A percentile compares a stretch with the other conserved stretches of the same genome.
phyloP scores from a whole-genome alignment of 2,329 filamentous ascomycete species.

The Geosmithia putterillii region DNA sequence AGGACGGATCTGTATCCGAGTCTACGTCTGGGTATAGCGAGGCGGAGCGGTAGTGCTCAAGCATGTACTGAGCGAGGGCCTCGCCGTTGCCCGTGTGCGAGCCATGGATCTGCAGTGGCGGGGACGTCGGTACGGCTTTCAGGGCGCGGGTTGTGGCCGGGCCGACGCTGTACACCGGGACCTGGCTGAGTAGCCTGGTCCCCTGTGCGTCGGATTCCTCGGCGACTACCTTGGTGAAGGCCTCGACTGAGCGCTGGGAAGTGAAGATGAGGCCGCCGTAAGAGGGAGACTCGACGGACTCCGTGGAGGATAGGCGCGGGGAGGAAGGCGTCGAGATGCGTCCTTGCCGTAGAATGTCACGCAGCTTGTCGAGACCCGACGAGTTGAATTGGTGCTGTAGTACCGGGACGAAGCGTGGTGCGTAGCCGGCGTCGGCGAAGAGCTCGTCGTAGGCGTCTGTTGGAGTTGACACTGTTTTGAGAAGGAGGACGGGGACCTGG shows the following conservation, averaged over 20 bases:
- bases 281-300: constrained; percentile 9
- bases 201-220: constrained; percentile 17
- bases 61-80: constrained; percentile 63
- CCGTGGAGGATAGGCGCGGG: background rate
- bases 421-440: constrained; percentile 41
- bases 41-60: constrained; percentile 58
- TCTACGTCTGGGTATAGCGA: too few relatives aligned
- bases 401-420: constrained; percentile 63
- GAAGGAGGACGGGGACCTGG: constrained; percentile 44
- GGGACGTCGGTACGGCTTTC: constrained; percentile 32
- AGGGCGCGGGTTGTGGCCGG: constrained; percentile 72
- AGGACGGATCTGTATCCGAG: too few relatives aligned
- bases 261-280: constrained; percentile 79
- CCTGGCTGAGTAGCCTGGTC: constrained; percentile 13
- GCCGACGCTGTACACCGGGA: constrained; percentile 66
- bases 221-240: constrained; percentile 52
- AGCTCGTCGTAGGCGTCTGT: constrained; percentile 61
- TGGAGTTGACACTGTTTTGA: constrained; percentile 67
- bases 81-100: constrained; percentile 79
- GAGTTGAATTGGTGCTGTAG: constrained; percentile 58
- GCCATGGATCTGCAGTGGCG: constrained; percentile 54
- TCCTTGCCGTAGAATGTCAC: constrained; percentile 30
- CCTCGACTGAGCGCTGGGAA: constrained; percentile 73
- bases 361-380: constrained; percentile 41
- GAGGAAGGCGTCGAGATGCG: too few relatives aligned